Evolutionary conservation across 345 rosid species (phyloP), one percentile per base, ranked within the genome.

Genomic region (Hibiscus mutabilis): DNA sequence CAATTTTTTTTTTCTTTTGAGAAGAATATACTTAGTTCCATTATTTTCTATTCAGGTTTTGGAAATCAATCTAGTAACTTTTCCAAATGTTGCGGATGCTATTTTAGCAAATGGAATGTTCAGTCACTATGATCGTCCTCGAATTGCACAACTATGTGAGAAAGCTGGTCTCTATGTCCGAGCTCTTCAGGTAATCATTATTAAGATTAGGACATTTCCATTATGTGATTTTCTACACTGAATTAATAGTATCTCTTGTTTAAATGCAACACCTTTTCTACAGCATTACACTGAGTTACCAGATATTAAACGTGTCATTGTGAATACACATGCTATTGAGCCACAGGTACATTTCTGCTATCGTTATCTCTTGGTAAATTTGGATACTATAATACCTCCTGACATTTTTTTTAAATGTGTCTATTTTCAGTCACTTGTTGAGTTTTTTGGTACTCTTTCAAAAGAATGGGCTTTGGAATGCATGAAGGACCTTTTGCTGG

Each of bases 381-480:
- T 16, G 18, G 44, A 55, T 65, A 27, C 42, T 57, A 22, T 68
- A 12, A 14, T 69, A 57, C 33, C 46, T 27, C 2, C 55, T 60
- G 42, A 51, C 60, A 59, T 60, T 82, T 81, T 25, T 65, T 44
- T 58, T 31, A 31, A 22, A 29, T n/a, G 8, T 21, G 15, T 69
- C 10, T 7, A 33, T 61, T 71, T 83, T 72, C 87, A 95, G 99
- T 86, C 97, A 9, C 95, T 96, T 74, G 99, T 96, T 27, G 99
- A 96, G 83, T 96, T 96, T 81, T 90, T 96, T 53, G 99, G 99
- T 49, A 91, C 98, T 72, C 96, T 96, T 56, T 96, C 99, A 51
- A 84, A 90, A 66, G 99, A 96, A 65, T 96, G 99, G 99, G 99
- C 97, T 74, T 80, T 96, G 82, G 99, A 96, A 81, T 96, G 99